These are phyloP conservation scores for Metarhizium rileyi DNA, from an alignment of 2,329 filamentous ascomycete genomes.

Conservation along the genomic window DNA sequence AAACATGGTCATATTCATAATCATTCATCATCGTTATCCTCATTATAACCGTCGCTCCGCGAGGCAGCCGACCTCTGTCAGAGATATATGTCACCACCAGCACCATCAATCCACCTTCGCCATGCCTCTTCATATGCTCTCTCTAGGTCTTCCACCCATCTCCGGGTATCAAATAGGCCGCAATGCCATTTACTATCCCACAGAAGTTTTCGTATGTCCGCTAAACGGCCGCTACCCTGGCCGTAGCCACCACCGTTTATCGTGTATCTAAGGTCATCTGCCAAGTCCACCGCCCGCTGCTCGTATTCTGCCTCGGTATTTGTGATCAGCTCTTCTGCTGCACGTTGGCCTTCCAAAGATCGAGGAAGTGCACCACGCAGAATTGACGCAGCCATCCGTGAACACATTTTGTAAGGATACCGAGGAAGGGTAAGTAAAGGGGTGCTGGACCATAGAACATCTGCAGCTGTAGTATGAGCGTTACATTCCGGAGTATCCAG, in stretches of 20 bases:
- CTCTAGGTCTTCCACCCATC: slow-evolving; percentile 89
- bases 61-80: slow-evolving; percentile 13
- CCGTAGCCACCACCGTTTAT: slow-evolving; percentile 34
- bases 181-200: slow-evolving; percentile 80
- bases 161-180: slow-evolving; percentile 78
- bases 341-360: slow-evolving; percentile 52
- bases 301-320: slow-evolving; percentile 77
- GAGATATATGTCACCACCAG: slow-evolving; percentile 90
- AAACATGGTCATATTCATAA: neutral
- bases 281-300: slow-evolving; percentile 60
- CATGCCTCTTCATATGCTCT: slow-evolving; percentile 81
- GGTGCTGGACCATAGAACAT: slow-evolving; percentile 93
- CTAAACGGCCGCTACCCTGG: slow-evolving; percentile 57
- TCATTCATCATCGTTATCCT: slow-evolving; percentile 3
- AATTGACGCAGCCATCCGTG: slow-evolving; percentile 93
- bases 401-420: slow-evolving; percentile 98
- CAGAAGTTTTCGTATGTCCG: slow-evolving; percentile 68
- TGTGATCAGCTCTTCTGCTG: slow-evolving; percentile 68
- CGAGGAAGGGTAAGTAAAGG: slow-evolving; percentile 82
- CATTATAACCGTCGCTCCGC: neutral
- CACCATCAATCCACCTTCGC: slow-evolving; percentile 74
- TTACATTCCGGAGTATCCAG: slow-evolving; percentile 97
- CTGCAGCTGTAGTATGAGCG: slow-evolving; percentile 92
- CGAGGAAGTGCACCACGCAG: slow-evolving; percentile 80
- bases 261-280: slow-evolving; percentile 51